Evolutionary conservation across 208 protist species (phyloP), one percentile per base, ranked within the genome.

Genomic region (Plasmodiophora brassicae): DNA sequence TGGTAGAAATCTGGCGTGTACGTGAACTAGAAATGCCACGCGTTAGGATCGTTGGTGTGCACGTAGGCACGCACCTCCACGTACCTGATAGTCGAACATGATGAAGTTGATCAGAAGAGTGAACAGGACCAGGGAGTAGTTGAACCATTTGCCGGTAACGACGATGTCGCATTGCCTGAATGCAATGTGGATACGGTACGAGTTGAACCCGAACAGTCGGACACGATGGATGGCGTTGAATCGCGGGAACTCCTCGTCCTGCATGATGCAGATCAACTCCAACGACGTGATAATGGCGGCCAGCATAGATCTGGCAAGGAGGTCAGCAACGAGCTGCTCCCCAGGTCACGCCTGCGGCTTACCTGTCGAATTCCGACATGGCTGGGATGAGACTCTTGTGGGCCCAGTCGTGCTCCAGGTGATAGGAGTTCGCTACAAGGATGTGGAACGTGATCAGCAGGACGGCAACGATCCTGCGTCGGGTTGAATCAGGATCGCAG

Each of bases 91-190:
- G 41, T 78, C 5, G n/a, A 78, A 78, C 65, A 78, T 78, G 65
- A 78, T 78, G 14, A 78, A 78, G n/a, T 78, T 38, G 5, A 32
- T 32, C 10, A 5, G 5, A 5, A 78, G 10, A 5, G 65, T 78
- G 32, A 5, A 78, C 5, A 78, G 20, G 32, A 78, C 65, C 10
- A 78, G n/a, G 20, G 65, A 78, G 65, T 78, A 78, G 65, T 78
- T 78, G 65, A 38, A 78, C 65, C 65, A 78, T 78, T 78, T 78
- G 10, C 65, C 65, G 41, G 65, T 78, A 78, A 78, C n/a, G n/a
- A 78, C 65, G 10, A 78, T 32, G 32, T 5, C n/a, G n/a, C 20
- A 78, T 44, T 78, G 32, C n/a, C n/a, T 78, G 32, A 78, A 78
- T 8, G 65, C 65, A 32, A 78, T 14, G n/a, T 78, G 65, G 14